phyloP scores from a whole-genome alignment of 2,329 filamentous ascomycete genomes.

The Westerdykella aurantiaca region DNA sequence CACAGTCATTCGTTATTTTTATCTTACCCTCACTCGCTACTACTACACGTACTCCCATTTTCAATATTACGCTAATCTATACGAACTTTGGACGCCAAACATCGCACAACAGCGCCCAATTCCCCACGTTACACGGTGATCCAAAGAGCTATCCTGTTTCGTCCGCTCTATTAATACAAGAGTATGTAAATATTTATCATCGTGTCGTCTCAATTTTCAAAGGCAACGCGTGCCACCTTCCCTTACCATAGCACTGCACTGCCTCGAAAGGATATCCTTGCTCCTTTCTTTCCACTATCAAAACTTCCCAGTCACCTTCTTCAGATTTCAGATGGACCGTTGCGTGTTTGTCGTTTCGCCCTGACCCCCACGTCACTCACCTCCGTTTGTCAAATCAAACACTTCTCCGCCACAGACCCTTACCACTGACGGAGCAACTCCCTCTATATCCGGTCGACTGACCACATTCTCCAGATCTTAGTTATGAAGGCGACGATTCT shows the following conservation, averaged over 20 bases:
- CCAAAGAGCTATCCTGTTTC: constrained; percentile 7
- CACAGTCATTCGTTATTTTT: constrained; percentile 24
- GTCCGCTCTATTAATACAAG: constrained; percentile 4
- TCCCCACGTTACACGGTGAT: neutral
- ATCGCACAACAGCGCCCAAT: constrained; percentile 1
- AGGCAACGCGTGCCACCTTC: too few relatives aligned
- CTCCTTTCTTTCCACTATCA: too few relatives aligned
- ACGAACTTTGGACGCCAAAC: neutral
- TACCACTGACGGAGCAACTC: too few relatives aligned
- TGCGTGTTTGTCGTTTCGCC: too few relatives aligned
- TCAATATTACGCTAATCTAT: constrained; percentile 3
- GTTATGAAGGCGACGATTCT: constrained; percentile 28
- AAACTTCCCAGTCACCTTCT: too few relatives aligned
- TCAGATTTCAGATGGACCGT: too few relatives aligned
- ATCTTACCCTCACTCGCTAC: neutral
- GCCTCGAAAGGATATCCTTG: too few relatives aligned
- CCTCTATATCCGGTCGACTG: constrained; percentile 1
- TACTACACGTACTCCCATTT: neutral
- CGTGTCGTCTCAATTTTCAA: too few relatives aligned
- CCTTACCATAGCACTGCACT: too few relatives aligned
- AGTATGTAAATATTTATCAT: neutral
- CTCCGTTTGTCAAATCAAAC: too few relatives aligned
- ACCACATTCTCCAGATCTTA: constrained; percentile 7
- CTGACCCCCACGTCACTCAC: too few relatives aligned
- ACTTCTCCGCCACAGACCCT: too few relatives aligned